Base-by-base conservation (phyloP, 352 stramenopile species). In the Phytophthora europaea region DNA sequence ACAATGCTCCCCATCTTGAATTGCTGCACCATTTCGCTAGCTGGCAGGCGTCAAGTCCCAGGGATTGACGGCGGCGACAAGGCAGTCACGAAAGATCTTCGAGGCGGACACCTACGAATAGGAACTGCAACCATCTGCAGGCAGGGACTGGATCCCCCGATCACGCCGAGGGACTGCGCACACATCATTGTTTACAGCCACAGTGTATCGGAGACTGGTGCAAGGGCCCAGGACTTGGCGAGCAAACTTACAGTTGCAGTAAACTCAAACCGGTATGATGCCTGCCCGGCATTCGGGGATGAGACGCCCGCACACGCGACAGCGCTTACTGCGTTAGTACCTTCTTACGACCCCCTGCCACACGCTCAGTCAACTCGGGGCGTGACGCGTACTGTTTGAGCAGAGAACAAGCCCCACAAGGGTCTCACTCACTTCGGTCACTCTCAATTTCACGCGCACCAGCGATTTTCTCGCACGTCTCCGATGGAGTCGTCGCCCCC, bases 11-110 rank as follows among this genome's bases (percentile, higher is more conserved):
- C 40, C 40, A 48, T 48, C 40, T 48, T n/a, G 67, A 34, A 70
- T 74, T 74, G 67, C 54, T 57, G 67, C 67, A 74, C 53, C 60
- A 74, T 74, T 74, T 74, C 67, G 26, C 67, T 65, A 75, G 67
- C 61, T 0, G 15, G 22, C 43, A 8, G 31, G 9, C 52, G 53
- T 75, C 70, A 70, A 75, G 13, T 66, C 61, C 61, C 50, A 5
- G 43, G 15, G 53, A 28, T 74, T 74, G 67, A 70, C 61, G 28
- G 10, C 54, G 61, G 31, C 66, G 67, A 74, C 67, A 48, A 74
- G 67, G 67, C 67, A 70, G 45, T 55, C 50, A 34, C 18, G 31
- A 34, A 70, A 63, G 59, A 69, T 64, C 61, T 45, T 56, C 34
- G n/a, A 58, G 45, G 56, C 52, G 50, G 59, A 71, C 58, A 20